Evolutionary conservation across 73 alveolate species (phyloP).

Genomic region (Tetrahymena thermophila): DNA sequence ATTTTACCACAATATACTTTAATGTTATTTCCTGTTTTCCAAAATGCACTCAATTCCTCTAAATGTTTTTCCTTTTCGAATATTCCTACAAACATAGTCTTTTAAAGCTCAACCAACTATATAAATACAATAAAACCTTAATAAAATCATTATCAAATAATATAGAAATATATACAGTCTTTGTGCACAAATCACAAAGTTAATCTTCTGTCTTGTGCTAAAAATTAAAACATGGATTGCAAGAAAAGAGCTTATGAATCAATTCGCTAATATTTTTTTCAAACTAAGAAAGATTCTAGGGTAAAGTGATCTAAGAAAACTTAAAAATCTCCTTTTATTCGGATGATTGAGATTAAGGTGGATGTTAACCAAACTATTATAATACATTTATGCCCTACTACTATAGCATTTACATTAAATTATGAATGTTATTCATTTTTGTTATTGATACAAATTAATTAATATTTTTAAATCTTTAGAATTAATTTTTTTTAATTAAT

Average conservation of each 20-base stretch:
- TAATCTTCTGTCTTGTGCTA: not conserved
- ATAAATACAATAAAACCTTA: not conserved
- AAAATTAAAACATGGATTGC: not conserved
- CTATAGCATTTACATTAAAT: not conserved
- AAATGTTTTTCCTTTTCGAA: not conserved
- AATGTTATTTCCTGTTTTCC: not conserved
- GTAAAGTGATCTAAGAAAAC: not conserved
- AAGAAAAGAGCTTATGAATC: not conserved
- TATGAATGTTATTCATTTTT: not conserved
- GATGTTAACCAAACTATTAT: not conserved
- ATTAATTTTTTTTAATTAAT: too few relatives aligned
- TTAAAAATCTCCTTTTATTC: not conserved
- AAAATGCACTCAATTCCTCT: not conserved
- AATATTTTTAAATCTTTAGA: not conserved
- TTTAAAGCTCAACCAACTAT: not conserved
- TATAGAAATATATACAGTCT: not conserved
- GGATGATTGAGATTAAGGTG: not conserved
- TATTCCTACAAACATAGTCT: not conserved
- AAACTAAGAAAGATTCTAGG: not conserved
- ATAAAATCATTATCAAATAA: not conserved
- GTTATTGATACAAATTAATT: too few relatives aligned
- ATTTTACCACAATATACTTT: constrained; percentile 52
- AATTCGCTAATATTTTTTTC: not conserved
- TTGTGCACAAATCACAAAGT: not conserved
- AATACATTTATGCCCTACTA: not conserved